These are phyloP conservation scores for Camellia japonica DNA, from an alignment of 148 eudicot species.

Conservation along the genomic window DNA sequence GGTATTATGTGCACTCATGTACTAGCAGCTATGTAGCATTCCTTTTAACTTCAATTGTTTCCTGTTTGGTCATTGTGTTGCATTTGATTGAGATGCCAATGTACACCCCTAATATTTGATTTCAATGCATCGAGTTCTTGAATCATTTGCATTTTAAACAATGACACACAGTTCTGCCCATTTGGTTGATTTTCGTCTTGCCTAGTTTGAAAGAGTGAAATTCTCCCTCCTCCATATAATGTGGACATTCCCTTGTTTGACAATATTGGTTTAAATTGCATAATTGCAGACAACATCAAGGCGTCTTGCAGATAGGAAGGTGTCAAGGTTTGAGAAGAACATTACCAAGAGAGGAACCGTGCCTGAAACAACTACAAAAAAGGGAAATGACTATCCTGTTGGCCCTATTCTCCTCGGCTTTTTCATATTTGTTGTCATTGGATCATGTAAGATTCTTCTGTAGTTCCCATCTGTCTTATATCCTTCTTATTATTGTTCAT, in stretches of 20 bases:
- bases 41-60: neutral
- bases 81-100: neutral
- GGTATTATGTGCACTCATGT: neutral
- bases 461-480: neutral
- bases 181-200: neutral
- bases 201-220: neutral
- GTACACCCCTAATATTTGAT: neutral
- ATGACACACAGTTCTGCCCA: neutral
- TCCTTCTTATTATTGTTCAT: neutral
- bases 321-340: slow-evolving; percentile 29
- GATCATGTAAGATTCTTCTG: slow-evolving; percentile 26
- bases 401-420: slow-evolving; percentile 31
- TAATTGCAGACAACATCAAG: slow-evolving; percentile 26
- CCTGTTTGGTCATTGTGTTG: neutral
- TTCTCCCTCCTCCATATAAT: neutral
- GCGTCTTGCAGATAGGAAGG: slow-evolving; percentile 33
- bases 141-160: neutral
- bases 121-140: neutral
- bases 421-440: slow-evolving; percentile 29
- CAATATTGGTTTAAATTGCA: neutral
- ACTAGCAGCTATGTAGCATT: too few species aligned
- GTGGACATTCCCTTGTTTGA: neutral
- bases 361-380: slow-evolving; percentile 26
- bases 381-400: slow-evolving; percentile 23
- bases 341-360: slow-evolving; percentile 32